Evolutionary conservation across 2,329 filamentous ascomycete species (phyloP).

Genomic region (Penicillium sp.): DNA sequence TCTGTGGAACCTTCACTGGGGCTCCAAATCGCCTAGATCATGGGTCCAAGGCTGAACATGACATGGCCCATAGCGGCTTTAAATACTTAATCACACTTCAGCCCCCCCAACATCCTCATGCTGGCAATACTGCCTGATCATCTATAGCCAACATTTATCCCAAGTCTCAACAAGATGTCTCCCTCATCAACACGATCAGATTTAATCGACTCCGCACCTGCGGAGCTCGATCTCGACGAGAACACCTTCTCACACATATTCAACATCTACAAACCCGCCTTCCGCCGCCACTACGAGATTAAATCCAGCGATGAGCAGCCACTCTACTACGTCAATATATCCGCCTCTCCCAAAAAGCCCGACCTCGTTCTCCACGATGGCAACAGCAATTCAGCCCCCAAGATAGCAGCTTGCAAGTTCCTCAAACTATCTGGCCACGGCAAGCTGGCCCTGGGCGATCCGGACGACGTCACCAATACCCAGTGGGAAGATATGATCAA

Average conservation of each 20-base stretch:
- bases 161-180: constrained; percentile 6
- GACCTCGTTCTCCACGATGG: constrained; percentile 18
- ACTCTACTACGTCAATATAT: constrained; percentile 14
- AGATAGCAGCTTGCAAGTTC: constrained; percentile 29
- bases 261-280: constrained; percentile 11
- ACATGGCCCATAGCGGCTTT: neutral
- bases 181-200: constrained; percentile 8
- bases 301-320: constrained; percentile 12
- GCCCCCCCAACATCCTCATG: neutral
- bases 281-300: constrained; percentile 18
- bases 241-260: constrained; percentile 9
- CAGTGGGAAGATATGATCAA: constrained; percentile 31
- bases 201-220: constrained; percentile 10
- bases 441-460: constrained; percentile 31
- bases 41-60: neutral
- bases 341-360: constrained; percentile 16
- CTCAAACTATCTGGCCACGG: constrained; percentile 23
- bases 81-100: neutral
- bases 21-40: neutral
- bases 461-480: constrained; percentile 17
- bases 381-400: constrained; percentile 8
- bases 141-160: neutral
- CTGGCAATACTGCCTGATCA: neutral
- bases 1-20: neutral
- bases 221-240: constrained; percentile 5